Evolutionary conservation across 1,284 basidiomycete species (phyloP).

Genomic region (Melampsora abietis-canadensis): DNA sequence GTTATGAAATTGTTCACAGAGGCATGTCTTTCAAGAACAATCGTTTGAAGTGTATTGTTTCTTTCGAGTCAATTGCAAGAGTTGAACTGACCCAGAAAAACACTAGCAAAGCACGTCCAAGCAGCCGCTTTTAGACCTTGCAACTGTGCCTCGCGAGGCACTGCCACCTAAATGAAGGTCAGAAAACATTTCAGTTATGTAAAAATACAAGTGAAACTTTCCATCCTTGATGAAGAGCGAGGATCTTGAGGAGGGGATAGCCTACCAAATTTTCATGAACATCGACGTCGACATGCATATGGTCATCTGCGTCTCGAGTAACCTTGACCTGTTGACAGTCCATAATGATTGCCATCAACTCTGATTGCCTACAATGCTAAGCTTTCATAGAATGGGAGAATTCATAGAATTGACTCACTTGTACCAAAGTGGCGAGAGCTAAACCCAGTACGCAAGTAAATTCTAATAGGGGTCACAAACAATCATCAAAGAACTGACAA

Average conservation of each 20-base stretch:
- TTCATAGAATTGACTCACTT: not conserved
- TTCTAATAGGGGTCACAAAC: not conserved
- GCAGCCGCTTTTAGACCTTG: slow-evolving; percentile 21
- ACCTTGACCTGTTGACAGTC: not conserved
- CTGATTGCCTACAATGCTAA: too few species aligned
- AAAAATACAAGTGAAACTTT: too few species aligned
- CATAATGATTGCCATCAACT: too few species aligned
- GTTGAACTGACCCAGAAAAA: slow-evolving; percentile 16
- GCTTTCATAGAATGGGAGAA: too few species aligned
- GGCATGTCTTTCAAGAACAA: too few species aligned
- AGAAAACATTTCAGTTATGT: too few species aligned
- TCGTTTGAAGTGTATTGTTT: too few species aligned
- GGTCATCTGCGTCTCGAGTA: slow-evolving; percentile 5
- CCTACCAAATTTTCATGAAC: not conserved
- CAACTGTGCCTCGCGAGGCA: slow-evolving; percentile 22
- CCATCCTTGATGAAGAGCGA: too few species aligned
- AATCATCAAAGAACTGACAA: too few species aligned
- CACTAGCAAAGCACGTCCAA: slow-evolving; percentile 28
- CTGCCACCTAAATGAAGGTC: not conserved
- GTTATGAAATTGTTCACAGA: too few species aligned
- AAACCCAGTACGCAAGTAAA: slow-evolving; percentile 23
- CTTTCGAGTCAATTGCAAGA: too few species aligned
- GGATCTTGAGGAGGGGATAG: too few species aligned
- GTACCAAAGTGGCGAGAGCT: slow-evolving; percentile 26
- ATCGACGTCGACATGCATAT: not conserved